These are phyloP conservation scores for Penicillium verrucosum DNA, from an alignment of 2,329 filamentous ascomycete genomes.

Conservation along the genomic window DNA sequence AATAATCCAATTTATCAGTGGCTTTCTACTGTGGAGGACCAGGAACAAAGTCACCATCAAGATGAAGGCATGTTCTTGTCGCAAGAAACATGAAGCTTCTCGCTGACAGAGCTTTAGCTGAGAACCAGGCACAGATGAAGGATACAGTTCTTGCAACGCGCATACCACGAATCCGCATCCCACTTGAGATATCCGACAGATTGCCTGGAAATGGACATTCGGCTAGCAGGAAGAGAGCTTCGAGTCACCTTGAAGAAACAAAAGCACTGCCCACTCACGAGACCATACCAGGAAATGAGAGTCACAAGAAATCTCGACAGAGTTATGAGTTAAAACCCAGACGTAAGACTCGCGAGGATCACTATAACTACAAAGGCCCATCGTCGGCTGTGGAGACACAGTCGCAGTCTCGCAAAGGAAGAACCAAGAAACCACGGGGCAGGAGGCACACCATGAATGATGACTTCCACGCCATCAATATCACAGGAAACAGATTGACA, in stretches of 20 bases:
- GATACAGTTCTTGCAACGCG: too few relatives aligned
- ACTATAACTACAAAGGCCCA: conserved; percentile 50
- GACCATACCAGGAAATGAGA: not conserved
- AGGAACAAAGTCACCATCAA: not conserved
- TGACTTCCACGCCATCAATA: conserved; percentile 55
- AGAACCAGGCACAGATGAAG: not conserved
- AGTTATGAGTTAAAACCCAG: conserved; percentile 52
- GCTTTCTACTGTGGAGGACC: conserved; percentile 10
- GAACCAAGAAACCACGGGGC: conserved; percentile 26
- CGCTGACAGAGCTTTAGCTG: not conserved
- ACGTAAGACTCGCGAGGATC: conserved; percentile 55
- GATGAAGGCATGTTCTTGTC: not conserved
- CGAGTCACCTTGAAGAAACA: not conserved
- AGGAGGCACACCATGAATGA: conserved; percentile 48
- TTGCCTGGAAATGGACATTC: not conserved
- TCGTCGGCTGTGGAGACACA: not conserved
- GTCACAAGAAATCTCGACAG: not conserved
- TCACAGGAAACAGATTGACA: conserved; percentile 53
- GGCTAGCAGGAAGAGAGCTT: not conserved
- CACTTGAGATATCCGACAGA: not conserved
- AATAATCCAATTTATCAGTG: conserved; percentile 15
- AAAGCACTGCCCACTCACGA: not conserved
- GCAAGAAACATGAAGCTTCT: too few relatives aligned
- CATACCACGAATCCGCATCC: not conserved
- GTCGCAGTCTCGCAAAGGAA: conserved; percentile 5